Evolutionary conservation across 345 rosid genomes (phyloP).

Genomic region (Euphorbia lathyris): DNA sequence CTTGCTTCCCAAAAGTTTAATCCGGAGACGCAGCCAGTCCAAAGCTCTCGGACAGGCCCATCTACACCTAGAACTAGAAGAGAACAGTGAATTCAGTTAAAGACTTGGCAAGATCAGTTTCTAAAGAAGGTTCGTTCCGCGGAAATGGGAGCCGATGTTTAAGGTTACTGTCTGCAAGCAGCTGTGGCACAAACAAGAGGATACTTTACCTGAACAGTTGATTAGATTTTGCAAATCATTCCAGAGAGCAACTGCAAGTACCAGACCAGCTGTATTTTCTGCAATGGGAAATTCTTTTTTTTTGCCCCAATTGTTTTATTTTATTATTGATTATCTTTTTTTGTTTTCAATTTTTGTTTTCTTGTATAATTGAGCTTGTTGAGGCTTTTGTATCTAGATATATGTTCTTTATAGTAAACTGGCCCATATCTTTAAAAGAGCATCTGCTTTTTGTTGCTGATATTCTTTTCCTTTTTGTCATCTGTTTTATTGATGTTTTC

Average conservation of each 20-base stretch:
- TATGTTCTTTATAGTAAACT: constrained; percentile 22
- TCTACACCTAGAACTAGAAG: constrained; percentile 49
- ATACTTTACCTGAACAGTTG: neutral
- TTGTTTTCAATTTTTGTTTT: neutral
- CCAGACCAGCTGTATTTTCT: constrained; percentile 11
- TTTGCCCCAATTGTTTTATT: neutral
- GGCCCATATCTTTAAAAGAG: neutral
- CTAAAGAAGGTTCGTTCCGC: neutral
- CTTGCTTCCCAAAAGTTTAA: constrained; percentile 73
- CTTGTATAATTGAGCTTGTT: constrained; percentile 31
- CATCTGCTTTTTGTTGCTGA: neutral
- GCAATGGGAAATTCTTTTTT: neutral
- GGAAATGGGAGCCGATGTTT: constrained; percentile 12
- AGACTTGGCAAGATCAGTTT: neutral
- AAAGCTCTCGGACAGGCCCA: constrained; percentile 35
- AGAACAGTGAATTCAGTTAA: constrained; percentile 26
- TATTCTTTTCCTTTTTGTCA: neutral
- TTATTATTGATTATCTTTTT: neutral
- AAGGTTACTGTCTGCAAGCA: neutral
- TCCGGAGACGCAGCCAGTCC: constrained; percentile 44
- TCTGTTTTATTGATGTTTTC: neutral
- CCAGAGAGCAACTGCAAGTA: constrained; percentile 13
- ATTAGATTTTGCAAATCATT: constrained; percentile 20
- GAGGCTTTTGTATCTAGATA: constrained; percentile 36
- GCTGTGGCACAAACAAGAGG: neutral